Percentiles rank a stretch among this genome's conserved stretches.
Conservation (phyloP, 345 rosid genomes). For the Lepidium didymum region DNA sequence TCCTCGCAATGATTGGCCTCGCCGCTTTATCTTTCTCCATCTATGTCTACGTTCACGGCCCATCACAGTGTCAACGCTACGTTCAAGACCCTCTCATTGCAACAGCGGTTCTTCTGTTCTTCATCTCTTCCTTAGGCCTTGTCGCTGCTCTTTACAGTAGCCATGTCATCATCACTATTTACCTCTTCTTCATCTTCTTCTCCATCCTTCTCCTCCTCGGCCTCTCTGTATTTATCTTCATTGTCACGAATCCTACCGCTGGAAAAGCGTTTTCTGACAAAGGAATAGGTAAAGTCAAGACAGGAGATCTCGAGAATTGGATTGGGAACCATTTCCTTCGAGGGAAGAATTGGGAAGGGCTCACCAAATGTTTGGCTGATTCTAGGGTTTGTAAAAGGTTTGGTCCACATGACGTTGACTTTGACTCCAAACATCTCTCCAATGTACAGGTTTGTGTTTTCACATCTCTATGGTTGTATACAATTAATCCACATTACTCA, state of each 20-base stretch:
- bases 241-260: slow-evolving; percentile 24
- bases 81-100: slow-evolving; percentile 26
- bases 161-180: slow-evolving; percentile 26
- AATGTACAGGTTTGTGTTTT: slow-evolving; percentile 17
- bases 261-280: slow-evolving; percentile 25
- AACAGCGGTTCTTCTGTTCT: slow-evolving; percentile 23
- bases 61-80: slow-evolving; percentile 27
- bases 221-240: slow-evolving; percentile 23
- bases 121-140: slow-evolving; percentile 28
- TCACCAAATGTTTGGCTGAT: slow-evolving; percentile 27
- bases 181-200: slow-evolving; percentile 25
- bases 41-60: slow-evolving; percentile 20
- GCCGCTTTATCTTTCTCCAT: slow-evolving; percentile 20
- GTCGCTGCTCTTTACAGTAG: slow-evolving; percentile 24
- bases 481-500: not conserved
- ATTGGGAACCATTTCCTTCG: slow-evolving; percentile 16
- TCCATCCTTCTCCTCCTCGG: slow-evolving; percentile 20
- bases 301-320: slow-evolving; percentile 17
- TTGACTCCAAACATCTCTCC: slow-evolving; percentile 27
- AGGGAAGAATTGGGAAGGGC: slow-evolving; percentile 32
- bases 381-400: slow-evolving; percentile 18
- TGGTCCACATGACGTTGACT: slow-evolving; percentile 17
- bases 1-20: slow-evolving; percentile 24
- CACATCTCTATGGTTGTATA: not conserved
- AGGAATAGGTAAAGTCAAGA: slow-evolving; percentile 20